A percentile compares a stretch with the other conserved stretches of the same genome.
Evolutionary conservation across 1,284 basidiomycete species (phyloP).

Genomic region (Malassezia japonica): DNA sequence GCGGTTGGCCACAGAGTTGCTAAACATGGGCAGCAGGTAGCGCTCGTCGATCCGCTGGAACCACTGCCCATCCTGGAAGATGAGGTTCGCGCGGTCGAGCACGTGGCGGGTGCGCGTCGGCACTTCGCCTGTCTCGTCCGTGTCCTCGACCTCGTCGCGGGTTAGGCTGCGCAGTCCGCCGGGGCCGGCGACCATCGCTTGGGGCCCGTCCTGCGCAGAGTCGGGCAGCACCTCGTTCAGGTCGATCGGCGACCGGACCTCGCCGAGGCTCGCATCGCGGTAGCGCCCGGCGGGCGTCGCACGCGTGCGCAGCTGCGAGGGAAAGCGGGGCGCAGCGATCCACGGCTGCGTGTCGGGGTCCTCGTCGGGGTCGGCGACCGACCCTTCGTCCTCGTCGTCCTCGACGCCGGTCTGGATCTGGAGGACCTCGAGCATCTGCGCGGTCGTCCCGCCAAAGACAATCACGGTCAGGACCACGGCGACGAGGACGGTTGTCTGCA

Average conservation of each 20-base stretch:
- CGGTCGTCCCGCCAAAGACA: constrained; percentile 90
- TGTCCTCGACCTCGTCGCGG: constrained; percentile 11
- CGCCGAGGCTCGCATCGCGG: not conserved
- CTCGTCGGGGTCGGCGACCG: constrained; percentile 25
- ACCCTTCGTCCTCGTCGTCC: constrained; percentile 71
- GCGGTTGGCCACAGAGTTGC: constrained; percentile 56
- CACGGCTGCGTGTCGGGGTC: constrained; percentile 54
- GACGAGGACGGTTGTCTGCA: constrained; percentile 86
- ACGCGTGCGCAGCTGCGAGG: not conserved
- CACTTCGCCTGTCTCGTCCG: not conserved
- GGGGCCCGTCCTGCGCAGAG: not conserved
- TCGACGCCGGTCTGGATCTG: constrained; percentile 83
- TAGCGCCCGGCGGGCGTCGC: not conserved
- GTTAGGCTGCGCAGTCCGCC: constrained; percentile 11
- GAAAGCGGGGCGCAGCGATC: not conserved
- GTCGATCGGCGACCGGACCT: constrained; percentile 2
- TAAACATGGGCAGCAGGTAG: constrained; percentile 86
- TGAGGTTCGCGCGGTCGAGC: constrained; percentile 39
- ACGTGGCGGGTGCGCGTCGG: constrained; percentile 20
- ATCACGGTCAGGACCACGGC: constrained; percentile 92
- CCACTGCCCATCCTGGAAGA: constrained; percentile 64
- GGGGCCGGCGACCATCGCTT: constrained; percentile 14
- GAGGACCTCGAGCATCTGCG: constrained; percentile 91
- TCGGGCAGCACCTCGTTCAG: constrained; percentile 1
- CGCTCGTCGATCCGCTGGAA: constrained; percentile 91